phyloP scores from a whole-genome alignment of 1,284 basidiomycete genomes.

The Puccinia triticina region DNA sequence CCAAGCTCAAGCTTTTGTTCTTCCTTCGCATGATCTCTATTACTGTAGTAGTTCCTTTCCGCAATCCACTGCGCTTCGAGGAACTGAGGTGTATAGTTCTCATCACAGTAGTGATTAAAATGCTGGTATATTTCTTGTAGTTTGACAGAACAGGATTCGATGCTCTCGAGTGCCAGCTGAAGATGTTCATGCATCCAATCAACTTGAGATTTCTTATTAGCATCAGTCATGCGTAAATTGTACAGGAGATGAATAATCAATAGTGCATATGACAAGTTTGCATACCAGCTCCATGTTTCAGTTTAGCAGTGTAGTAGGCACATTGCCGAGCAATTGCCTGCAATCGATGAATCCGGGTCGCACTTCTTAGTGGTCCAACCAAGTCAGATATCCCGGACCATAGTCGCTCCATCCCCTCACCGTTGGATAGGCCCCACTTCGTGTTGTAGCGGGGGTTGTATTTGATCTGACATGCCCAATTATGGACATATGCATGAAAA shows the following conservation, averaged over 20 bases:
- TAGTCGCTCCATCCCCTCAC: constrained; percentile 30
- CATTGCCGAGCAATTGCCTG: neutral
- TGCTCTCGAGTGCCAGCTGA: too few relatives aligned
- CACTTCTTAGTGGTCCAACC: neutral
- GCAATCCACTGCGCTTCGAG: too few relatives aligned
- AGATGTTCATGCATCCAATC: too few relatives aligned
- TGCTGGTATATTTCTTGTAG: too few relatives aligned
- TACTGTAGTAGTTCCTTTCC: too few relatives aligned
- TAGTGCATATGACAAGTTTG: neutral
- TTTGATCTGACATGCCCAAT: constrained; percentile 30
- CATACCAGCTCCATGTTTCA: neutral
- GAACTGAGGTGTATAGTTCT: too few relatives aligned
- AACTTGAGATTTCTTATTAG: too few relatives aligned
- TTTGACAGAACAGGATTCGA: too few relatives aligned
- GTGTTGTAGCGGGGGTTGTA: constrained; percentile 23
- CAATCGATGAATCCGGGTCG: constrained; percentile 8
- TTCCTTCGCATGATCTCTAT: too few relatives aligned
- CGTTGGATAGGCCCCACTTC: constrained; percentile 33
- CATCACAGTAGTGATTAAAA: too few relatives aligned
- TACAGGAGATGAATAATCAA: neutral
- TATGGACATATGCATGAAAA: constrained; percentile 50
- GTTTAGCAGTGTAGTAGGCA: neutral
- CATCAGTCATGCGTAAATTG: too few relatives aligned
- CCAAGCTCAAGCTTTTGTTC: too few relatives aligned
- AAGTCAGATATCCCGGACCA: constrained; percentile 21